These are phyloP conservation scores for Trichoderma orchidacearum DNA, from an alignment of 495 filamentous ascomycete species.

Conservation along the genomic window DNA sequence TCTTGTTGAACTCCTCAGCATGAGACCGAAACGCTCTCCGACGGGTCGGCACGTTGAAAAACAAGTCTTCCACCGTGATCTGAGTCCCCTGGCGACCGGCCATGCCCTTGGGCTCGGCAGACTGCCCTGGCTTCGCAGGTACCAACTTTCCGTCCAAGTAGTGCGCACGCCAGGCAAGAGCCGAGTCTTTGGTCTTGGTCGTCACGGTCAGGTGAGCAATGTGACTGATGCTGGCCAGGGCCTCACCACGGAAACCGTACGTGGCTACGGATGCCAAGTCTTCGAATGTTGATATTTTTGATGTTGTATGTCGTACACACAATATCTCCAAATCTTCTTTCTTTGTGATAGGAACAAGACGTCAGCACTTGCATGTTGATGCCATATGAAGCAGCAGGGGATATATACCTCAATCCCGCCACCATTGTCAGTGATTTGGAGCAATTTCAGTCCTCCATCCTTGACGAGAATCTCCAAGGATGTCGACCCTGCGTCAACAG, in stretches of 20 bases:
- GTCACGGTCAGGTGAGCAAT: constrained; percentile 93
- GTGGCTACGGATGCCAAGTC: constrained; percentile 84
- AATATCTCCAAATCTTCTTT: constrained; percentile 85
- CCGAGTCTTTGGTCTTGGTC: constrained; percentile 81
- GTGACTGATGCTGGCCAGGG: constrained; percentile 95
- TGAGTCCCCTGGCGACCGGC: constrained; percentile 93
- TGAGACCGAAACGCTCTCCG: constrained; percentile 81
- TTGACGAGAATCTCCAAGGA: constrained; percentile 84
- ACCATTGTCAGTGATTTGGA: constrained; percentile 97
- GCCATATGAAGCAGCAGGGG: background rate
- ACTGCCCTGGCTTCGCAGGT: constrained; percentile 85
- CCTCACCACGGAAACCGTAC: constrained; percentile 96
- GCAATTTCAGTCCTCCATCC: constrained; percentile 89
- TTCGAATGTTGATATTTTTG: constrained; percentile 90
- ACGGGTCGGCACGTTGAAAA: constrained; percentile 88
- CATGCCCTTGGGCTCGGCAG: constrained; percentile 71
- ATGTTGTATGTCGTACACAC: constrained; percentile 95
- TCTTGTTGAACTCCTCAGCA: constrained; percentile 95
- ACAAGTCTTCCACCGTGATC: constrained; percentile 94
- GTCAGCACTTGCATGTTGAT: background rate
- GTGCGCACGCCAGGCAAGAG: constrained; percentile 76
- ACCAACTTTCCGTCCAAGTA: constrained; percentile 76
- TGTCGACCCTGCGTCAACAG: constrained; percentile 92
- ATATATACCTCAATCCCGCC: constrained; percentile 81
- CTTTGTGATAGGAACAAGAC: constrained; percentile 26